phyloP scores from a whole-genome alignment of 139 green algal species.

The Volvox reticuliferus region DNA sequence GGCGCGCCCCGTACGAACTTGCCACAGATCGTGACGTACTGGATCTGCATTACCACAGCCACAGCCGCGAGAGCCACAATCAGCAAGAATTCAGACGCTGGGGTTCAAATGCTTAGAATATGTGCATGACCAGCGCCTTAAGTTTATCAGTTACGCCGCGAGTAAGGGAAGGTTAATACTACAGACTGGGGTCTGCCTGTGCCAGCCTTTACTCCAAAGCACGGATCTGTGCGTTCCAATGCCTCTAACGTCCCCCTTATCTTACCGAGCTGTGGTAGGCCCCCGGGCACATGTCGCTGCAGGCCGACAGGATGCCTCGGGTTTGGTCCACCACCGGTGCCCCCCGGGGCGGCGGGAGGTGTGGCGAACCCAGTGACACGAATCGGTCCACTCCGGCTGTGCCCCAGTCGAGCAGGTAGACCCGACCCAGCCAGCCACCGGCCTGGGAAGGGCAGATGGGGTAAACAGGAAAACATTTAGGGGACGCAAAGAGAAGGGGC shows the following conservation, averaged over 20 bases:
- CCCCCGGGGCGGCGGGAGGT: constrained; percentile 61
- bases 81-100: too few relatives aligned
- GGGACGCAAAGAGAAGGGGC: too few relatives aligned
- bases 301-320: constrained; percentile 88
- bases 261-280: constrained; percentile 63
- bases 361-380: constrained; percentile 85
- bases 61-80: too few relatives aligned
- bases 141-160: too few relatives aligned
- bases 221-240: too few relatives aligned
- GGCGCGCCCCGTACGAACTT: constrained; percentile 79
- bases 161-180: too few relatives aligned
- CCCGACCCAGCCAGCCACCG: constrained; percentile 88
- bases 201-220: too few relatives aligned
- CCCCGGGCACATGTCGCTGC: constrained; percentile 74
- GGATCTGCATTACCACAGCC: constrained; percentile 59
- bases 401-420: constrained; percentile 89
- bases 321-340: constrained; percentile 91
- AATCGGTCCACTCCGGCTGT: constrained; percentile 73
- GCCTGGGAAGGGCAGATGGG: constrained; percentile 62
- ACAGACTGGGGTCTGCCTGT: too few relatives aligned
- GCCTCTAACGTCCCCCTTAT: not conserved
- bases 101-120: too few relatives aligned
- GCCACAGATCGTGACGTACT: constrained; percentile 89
- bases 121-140: too few relatives aligned
- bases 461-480: not conserved